Conservation (phyloP, 1,284 basidiomycete genomes). For the Microbotryum lychnidis-dioicae region DNA sequence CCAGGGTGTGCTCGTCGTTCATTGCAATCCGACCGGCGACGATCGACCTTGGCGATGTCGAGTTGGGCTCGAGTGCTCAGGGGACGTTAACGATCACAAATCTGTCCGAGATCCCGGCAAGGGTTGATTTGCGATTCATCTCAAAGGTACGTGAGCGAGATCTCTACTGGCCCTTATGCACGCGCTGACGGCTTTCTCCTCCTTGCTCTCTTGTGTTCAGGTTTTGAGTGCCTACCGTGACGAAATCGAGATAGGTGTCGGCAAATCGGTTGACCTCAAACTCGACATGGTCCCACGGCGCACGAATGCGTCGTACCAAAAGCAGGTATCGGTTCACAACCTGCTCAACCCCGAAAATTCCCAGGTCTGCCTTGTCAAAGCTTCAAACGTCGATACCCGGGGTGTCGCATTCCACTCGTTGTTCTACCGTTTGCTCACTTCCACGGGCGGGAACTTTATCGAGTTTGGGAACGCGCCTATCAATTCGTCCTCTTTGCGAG, state of each 20-base stretch:
- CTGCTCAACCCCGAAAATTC: slow-evolving; percentile 39
- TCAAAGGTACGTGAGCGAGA: slow-evolving; percentile 38
- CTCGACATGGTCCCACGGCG: slow-evolving; percentile 47
- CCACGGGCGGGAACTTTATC: slow-evolving; percentile 46
- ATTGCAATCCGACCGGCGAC: slow-evolving; percentile 42
- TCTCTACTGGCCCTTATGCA: too few relatives aligned
- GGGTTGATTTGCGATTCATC: slow-evolving; percentile 46
- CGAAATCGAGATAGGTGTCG: slow-evolving; percentile 45
- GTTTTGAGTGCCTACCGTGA: slow-evolving; percentile 46
- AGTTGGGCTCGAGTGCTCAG: slow-evolving; percentile 45
- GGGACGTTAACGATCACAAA: slow-evolving; percentile 43
- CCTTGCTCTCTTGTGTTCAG: neutral
- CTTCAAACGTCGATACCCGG: slow-evolving; percentile 46
- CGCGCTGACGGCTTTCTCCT: neutral
- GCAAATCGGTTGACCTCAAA: slow-evolving; percentile 44
- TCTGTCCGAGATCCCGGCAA: slow-evolving; percentile 43
- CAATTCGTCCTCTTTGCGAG: slow-evolving; percentile 44
- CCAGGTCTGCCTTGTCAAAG: slow-evolving; percentile 45
- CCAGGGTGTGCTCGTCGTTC: slow-evolving; percentile 46
- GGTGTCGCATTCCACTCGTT: slow-evolving; percentile 48
- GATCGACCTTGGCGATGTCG: slow-evolving; percentile 47
- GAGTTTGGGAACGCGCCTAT: slow-evolving; percentile 48
- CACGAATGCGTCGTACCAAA: slow-evolving; percentile 47
- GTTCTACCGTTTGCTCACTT: slow-evolving; percentile 48
- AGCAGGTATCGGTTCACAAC: slow-evolving; percentile 35